Base-by-base conservation (phyloP, 768 basidiomycete genomes). In the Termitomyces sp. region DNA sequence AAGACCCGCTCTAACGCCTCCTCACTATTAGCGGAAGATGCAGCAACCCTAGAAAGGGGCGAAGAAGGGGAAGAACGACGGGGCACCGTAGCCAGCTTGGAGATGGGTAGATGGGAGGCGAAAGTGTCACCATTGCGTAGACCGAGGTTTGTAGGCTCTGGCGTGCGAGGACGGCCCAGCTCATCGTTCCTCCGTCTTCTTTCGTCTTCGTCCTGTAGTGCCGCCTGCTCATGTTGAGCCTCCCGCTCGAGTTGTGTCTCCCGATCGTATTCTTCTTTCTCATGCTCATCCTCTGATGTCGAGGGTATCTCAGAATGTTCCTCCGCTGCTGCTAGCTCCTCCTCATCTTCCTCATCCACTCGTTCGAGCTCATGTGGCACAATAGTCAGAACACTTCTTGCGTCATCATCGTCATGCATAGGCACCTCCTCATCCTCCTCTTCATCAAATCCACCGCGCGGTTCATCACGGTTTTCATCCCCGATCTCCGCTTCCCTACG, bases 281-380 rank as follows among this genome's bases (percentile, higher is more conserved):
- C 62, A 21, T 63, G 58, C 15, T 64, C 63, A 12, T 60, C 56
- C 46, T 67, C 62, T 26, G 17, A 45, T 15, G 11, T 31, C 15
- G 17, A 26, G 0, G 14, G 15, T 9, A 26, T n/a, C 21, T 54
- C 40, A 21, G 52, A n/a, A 57, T 61, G 60, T 33, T 67, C 67
- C 33, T 67, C 65, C 42, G 65, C 64, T 19, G 57, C 54, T 17
- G 59, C 62, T 5, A 73, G 55, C 65, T 80, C 75, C 50, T 83
- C 84, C 61, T 90, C 88, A 54, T 89, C 86, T 62, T 87, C 87
- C 63, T 90, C 89, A 0, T 86, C 86, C 0, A 89, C 86, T 3
- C 81, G 76, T 65, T 88, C 90, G 7, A 88, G 71, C 46, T 85
- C 81, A 56, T 87, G 86, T 2, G 86, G 78, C 2, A 84, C 74